These are phyloP conservation scores for Phytophthora rubi DNA, from an alignment of 352 stramenopile species.

Conservation along the genomic window DNA sequence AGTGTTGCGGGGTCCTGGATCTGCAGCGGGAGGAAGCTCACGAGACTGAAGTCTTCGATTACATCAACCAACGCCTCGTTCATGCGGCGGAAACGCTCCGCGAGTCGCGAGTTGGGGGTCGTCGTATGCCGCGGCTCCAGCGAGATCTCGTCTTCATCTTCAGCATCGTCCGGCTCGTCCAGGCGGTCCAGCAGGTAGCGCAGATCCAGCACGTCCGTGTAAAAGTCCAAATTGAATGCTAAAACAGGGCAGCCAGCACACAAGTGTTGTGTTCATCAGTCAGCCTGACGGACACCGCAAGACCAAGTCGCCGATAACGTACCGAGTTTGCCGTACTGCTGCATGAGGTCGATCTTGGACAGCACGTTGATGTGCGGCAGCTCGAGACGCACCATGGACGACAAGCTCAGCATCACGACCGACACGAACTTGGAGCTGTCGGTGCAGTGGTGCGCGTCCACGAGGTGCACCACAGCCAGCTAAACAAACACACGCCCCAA, in stretches of 20 bases:
- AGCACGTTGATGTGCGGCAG: conserved; percentile 99
- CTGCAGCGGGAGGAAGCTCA: conserved; percentile 83
- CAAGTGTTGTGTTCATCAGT: not conserved
- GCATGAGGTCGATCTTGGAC: conserved; percentile 98
- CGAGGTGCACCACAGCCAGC: conserved; percentile 94
- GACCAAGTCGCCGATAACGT: conserved; percentile 2
- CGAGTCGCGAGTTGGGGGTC: conserved; percentile 38
- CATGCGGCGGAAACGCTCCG: conserved; percentile 74
- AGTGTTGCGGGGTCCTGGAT: conserved; percentile 79
- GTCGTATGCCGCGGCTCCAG: conserved; percentile 40
- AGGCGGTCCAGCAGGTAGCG: conserved; percentile 83
- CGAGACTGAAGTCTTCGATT: conserved; percentile 88
- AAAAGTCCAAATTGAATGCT: conserved; percentile 91
- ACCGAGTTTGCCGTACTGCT: conserved; percentile 90
- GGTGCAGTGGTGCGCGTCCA: conserved; percentile 94
- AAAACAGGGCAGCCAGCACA: conserved; percentile 2
- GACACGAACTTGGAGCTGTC: conserved; percentile 98
- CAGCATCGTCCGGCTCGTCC: conserved; percentile 66
- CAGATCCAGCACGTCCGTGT: conserved; percentile 87
- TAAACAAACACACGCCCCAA: conserved; percentile 11
- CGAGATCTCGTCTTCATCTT: conserved; percentile 48
- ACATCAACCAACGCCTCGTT: conserved; percentile 87
- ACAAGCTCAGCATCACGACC: conserved; percentile 95
- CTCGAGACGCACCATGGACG: conserved; percentile 97
- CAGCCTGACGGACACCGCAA: not conserved